Evolutionary conservation across 106 monocot genomes (phyloP).

Genomic region (Dioscorea dumetorum): DNA sequence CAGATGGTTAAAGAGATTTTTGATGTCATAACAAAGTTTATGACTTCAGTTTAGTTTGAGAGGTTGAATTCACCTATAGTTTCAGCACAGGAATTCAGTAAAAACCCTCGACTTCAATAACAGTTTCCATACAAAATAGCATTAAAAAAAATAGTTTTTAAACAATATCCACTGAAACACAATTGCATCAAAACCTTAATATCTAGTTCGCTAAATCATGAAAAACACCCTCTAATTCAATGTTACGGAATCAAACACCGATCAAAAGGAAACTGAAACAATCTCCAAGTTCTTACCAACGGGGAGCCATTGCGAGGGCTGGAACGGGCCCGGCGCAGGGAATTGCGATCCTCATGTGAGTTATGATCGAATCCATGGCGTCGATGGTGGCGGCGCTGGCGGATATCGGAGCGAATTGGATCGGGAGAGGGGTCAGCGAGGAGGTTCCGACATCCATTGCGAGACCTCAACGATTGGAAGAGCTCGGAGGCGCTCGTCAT

Average conservation of each 20-base stretch:
- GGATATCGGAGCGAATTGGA: slow-evolving; percentile 5
- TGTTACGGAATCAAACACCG: neutral
- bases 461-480: slow-evolving; percentile 33
- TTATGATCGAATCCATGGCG: neutral
- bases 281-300: neutral
- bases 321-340: too few species aligned
- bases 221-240: neutral
- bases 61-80: too few species aligned
- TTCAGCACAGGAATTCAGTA: too few species aligned
- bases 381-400: slow-evolving; percentile 5
- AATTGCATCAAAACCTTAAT: neutral
- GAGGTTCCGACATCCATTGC: slow-evolving; percentile 11
- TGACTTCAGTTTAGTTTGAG: too few species aligned
- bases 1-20: too few species aligned
- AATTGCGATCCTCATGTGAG: too few species aligned
- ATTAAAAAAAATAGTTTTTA: too few species aligned
- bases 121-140: too few species aligned
- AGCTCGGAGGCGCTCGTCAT: slow-evolving; percentile 52
- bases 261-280: neutral
- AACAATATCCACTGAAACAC: too few species aligned
- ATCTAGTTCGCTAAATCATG: neutral
- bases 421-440: neutral
- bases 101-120: too few species aligned
- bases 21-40: too few species aligned
- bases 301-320: neutral